Conservation (phyloP, 202 grass and related monocot species). For the Zizania palustris region DNA sequence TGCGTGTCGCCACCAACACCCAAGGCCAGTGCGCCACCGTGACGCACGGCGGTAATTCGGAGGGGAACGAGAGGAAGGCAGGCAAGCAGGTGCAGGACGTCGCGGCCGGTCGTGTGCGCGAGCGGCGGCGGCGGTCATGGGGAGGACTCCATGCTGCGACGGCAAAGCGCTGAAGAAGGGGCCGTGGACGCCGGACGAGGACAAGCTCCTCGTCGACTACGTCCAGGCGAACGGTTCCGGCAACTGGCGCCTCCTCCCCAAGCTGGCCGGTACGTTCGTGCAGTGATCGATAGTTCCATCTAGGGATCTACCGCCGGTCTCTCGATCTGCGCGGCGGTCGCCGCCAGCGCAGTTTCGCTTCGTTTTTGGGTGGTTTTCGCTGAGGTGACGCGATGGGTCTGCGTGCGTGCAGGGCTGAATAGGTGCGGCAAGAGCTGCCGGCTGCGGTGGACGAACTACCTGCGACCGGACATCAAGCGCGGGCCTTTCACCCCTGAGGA, state of each 20-base stretch:
- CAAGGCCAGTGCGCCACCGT: neutral
- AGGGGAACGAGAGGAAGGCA: neutral
- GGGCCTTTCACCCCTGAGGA: constrained; percentile 92
- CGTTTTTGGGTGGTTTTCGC: neutral
- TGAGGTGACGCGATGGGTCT: neutral
- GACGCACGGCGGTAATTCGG: neutral
- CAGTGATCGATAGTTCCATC: too few relatives aligned
- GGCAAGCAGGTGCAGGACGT: too few relatives aligned
- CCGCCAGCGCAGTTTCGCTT: neutral
- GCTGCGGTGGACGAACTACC: constrained; percentile 98
- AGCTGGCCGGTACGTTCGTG: constrained; percentile 67
- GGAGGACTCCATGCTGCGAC: constrained; percentile 93
- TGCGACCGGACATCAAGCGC: constrained; percentile 96
- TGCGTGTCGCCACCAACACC: neutral
- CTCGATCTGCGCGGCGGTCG: neutral
- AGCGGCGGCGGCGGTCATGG: constrained; percentile 45
- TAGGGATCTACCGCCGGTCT: neutral
- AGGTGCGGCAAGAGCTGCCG: constrained; percentile 98
- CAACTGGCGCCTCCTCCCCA: constrained; percentile 89
- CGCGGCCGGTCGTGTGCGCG: too few relatives aligned
- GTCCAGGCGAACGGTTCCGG: constrained; percentile 81
- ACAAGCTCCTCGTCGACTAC: constrained; percentile 85
- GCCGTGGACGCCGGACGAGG: constrained; percentile 92
- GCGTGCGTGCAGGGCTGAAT: constrained; percentile 60
- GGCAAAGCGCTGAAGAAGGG: constrained; percentile 92